Evolutionary conservation across 306 rosid species (phyloP).

Genomic region (Oemleria cerasiformis): DNA sequence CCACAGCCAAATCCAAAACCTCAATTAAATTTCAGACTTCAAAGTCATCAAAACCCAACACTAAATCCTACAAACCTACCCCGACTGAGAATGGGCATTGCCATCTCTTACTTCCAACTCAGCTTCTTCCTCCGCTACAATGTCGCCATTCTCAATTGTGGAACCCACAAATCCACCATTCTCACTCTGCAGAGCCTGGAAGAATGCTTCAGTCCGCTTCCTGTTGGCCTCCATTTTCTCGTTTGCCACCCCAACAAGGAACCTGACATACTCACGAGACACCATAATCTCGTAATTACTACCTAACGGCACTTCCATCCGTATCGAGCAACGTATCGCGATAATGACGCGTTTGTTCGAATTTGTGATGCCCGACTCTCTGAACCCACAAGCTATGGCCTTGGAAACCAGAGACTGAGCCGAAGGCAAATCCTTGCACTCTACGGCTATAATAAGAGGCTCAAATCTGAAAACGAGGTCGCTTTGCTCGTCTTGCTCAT

Average conservation of each 20-base stretch:
- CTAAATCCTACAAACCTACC: conserved; percentile 33
- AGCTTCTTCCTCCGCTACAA: conserved; percentile 11
- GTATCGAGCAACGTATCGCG: conserved; percentile 85
- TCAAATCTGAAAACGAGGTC: conserved; percentile 84
- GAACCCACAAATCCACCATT: conserved; percentile 25
- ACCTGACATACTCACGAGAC: conserved; percentile 60
- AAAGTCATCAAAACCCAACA: neutral
- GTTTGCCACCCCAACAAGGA: conserved; percentile 67
- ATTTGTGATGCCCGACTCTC: conserved; percentile 85
- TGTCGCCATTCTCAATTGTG: conserved; percentile 3
- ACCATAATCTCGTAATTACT: conserved; percentile 54
- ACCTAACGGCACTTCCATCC: conserved; percentile 83
- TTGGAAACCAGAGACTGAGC: conserved; percentile 76
- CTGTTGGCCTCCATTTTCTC: conserved; percentile 79
- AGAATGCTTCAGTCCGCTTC: conserved; percentile 71
- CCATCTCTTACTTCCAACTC: conserved; percentile 27
- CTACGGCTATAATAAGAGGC: conserved; percentile 83
- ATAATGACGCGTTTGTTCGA: conserved; percentile 74
- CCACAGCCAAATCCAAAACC: neutral
- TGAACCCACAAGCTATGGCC: conserved; percentile 82
- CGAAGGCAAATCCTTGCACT: conserved; percentile 68
- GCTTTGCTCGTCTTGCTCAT: conserved; percentile 18
- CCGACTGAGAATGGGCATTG: conserved; percentile 53
- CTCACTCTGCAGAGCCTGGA: conserved; percentile 36
- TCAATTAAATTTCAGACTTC: neutral